Evolutionary conservation across 805 yeast genomes (phyloP), one percentile per base, ranked within the genome.

Genomic region (Soucietia sequanensis): DNA sequence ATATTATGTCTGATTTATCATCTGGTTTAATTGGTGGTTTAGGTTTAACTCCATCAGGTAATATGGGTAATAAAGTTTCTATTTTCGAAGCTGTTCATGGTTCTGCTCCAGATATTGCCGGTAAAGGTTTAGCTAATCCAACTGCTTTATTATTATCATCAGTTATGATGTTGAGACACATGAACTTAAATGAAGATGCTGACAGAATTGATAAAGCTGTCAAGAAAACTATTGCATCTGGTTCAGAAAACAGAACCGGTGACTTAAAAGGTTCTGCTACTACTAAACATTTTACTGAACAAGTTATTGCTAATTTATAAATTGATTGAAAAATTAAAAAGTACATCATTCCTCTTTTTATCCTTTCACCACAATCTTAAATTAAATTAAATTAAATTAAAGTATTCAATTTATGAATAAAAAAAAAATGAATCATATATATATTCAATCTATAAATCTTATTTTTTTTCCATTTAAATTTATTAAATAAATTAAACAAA

Each of bases 61-160:
- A 93, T 81, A 93, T 93, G 90, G 99, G 99, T 75, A 87, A 88
- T 76, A 83, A 86, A 65, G 95, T 91, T 46, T 88, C 97, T 38
- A 91, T 93, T 63, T 93, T 93, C 66, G 99, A 93, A 80, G 99
- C 99, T 47, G 99, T 93, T 59, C 99, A 93, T 68, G 99, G 99
- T 66, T 90, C 98, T 39, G 99, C 99, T 46, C 99, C 99, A 54
- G 99, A 93, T 67, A 93, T 93, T 59, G 98, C 98, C 44, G 99
- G 99, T 61, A 88, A 93, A 78, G 95, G 95, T 62, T 80, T 87
- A 64, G 99, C 99, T 47, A 93, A 93, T 81, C 99, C 99, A 72
- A 93, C 99, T 43, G 99, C 99, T 38, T 71, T 93, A 61, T 76
- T 93, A 64, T 78, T 93, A 62, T 88, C 96, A 33, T 91, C 98